These are phyloP conservation scores for Daedaleopsis sinensis DNA, from an alignment of 768 basidiomycete genomes.

Conservation along the genomic window DNA sequence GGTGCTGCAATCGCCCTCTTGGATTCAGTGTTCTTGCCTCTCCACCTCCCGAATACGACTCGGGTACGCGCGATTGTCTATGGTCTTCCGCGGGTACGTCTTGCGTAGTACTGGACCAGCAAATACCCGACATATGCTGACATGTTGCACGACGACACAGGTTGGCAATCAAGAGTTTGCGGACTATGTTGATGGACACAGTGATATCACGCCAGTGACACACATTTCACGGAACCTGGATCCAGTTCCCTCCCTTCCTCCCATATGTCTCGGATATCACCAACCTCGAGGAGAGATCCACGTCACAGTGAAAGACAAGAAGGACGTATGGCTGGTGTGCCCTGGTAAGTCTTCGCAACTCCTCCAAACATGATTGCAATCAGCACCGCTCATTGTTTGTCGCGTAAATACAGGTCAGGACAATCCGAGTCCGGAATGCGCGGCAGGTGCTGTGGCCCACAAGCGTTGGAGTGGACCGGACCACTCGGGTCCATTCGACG, in stretches of 20 bases:
- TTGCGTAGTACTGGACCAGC: too few species aligned
- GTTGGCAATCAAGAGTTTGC: constrained; percentile 62
- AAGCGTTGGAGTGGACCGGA: too few species aligned
- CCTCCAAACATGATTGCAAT: constrained; percentile 21
- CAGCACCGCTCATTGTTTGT: constrained; percentile 45
- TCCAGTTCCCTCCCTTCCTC: constrained; percentile 37
- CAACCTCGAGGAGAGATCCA: constrained; percentile 46
- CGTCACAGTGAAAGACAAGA: constrained; percentile 18
- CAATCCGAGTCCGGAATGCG: constrained; percentile 54
- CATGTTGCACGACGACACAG: too few species aligned
- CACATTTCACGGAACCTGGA: constrained; percentile 58
- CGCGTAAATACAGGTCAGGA: constrained; percentile 60
- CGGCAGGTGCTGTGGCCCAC: constrained; percentile 44
- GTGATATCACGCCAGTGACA: constrained; percentile 38
- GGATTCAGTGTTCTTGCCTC: constrained; percentile 54
- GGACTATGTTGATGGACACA: constrained; percentile 51
- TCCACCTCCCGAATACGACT: constrained; percentile 44
- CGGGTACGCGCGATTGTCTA: constrained; percentile 25
- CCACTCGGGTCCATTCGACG: too few species aligned
- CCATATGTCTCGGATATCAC: constrained; percentile 45
- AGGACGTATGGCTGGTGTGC: too few species aligned
- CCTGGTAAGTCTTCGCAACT: too few species aligned
- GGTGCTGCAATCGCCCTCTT: constrained; percentile 57
- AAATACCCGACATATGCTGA: too few species aligned
- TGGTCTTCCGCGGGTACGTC: constrained; percentile 35